Percentiles rank a stretch among this genome's conserved stretches.
These are phyloP conservation scores for Epichloe festucae DNA, from an alignment of 2,329 filamentous ascomycete genomes.

Conservation along the genomic window DNA sequence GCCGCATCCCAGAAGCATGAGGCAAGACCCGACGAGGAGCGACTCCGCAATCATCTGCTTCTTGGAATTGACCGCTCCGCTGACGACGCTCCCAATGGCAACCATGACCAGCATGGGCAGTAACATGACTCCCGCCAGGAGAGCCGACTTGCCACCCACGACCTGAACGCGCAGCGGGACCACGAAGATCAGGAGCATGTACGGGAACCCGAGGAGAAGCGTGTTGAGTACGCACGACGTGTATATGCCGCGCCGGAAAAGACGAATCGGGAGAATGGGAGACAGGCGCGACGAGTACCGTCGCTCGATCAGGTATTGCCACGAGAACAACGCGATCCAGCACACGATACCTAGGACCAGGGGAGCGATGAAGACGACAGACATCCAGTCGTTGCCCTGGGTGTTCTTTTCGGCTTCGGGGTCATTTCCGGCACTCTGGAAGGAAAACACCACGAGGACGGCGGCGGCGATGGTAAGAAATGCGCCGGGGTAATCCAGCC, in stretches of 20 bases:
- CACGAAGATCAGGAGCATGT: constrained; percentile 33
- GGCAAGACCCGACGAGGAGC: constrained; percentile 25
- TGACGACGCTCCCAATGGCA: constrained; percentile 30
- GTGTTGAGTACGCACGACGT: constrained; percentile 29
- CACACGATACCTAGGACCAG: constrained; percentile 16
- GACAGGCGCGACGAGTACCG: constrained; percentile 16
- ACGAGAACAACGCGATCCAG: constrained; percentile 16
- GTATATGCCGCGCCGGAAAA: constrained; percentile 36
- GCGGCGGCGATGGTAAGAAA: constrained; percentile 39
- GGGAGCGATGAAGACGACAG: constrained; percentile 20
- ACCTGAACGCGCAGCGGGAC: constrained; percentile 38
- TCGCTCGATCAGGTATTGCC: constrained; percentile 16
- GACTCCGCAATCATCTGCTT: constrained; percentile 31
- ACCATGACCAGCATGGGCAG: constrained; percentile 38
- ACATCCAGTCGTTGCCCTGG: constrained; percentile 27
- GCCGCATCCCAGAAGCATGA: constrained; percentile 34
- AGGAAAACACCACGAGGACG: constrained; percentile 43
- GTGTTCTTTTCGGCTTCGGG: neutral
- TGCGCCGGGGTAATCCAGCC: constrained; percentile 41
- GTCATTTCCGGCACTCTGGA: constrained; percentile 34
- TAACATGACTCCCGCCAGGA: constrained; percentile 37
- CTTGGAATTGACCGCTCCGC: constrained; percentile 28
- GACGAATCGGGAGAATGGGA: constrained; percentile 32
- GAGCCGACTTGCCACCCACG: constrained; percentile 31
- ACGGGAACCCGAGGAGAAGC: constrained; percentile 36